Percentiles rank a stretch among this genome's conserved stretches.
phyloP scores from a whole-genome alignment of 805 yeast species.

The Candida incommunis region DNA sequence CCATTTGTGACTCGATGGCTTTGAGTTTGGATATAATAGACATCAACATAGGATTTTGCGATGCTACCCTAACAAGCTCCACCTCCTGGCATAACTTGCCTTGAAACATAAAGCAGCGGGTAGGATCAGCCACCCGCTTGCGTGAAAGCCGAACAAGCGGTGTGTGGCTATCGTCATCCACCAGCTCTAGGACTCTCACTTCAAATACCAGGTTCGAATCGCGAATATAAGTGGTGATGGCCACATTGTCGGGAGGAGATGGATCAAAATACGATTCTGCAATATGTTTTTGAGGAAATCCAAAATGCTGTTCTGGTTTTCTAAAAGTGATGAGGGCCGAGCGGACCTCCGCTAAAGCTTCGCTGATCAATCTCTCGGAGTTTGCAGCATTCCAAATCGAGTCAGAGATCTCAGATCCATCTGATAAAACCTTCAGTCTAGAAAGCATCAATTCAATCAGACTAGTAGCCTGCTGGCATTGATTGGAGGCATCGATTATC shows the following conservation, averaged over 20 bases:
- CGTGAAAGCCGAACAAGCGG: neutral
- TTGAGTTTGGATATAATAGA: neutral
- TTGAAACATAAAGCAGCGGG: neutral
- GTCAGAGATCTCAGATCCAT: neutral
- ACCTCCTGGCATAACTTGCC: neutral
- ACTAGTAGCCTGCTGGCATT: neutral
- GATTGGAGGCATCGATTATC: slow-evolving; percentile 3
- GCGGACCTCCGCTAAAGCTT: neutral
- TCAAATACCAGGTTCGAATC: neutral
- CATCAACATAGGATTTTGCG: neutral
- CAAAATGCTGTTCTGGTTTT: neutral
- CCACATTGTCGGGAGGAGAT: neutral
- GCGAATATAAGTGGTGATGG: neutral
- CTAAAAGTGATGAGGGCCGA: neutral
- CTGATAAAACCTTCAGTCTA: too few species aligned
- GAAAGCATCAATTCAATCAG: neutral
- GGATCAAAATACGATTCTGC: neutral
- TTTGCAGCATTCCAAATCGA: neutral
- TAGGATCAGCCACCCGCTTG: neutral
- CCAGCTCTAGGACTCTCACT: neutral
- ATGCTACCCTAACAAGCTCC: neutral
- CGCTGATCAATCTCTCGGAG: neutral
- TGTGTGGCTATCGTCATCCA: neutral
- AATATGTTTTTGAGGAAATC: neutral
- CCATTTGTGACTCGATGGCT: neutral